phyloP scores from a whole-genome alignment of 2,329 filamentous ascomycete species.

The Colletotrichum cordylinicola region DNA sequence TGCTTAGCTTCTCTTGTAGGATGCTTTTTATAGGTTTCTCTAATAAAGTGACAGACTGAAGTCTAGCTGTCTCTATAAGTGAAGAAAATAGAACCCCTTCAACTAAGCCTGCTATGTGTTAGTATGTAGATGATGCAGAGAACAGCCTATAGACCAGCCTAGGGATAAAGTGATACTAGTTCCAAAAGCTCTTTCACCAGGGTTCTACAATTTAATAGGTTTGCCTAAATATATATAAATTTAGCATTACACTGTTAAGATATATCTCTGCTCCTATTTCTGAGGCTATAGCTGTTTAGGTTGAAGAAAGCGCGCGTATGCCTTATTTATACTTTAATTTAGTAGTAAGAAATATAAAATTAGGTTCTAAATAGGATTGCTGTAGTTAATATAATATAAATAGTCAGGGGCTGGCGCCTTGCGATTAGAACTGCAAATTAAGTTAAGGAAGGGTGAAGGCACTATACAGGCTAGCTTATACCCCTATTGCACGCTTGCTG shows the following conservation, averaged over 20 bases:
- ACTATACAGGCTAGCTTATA: too few relatives aligned
- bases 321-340: background rate
- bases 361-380: background rate
- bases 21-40: background rate
- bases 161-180: too few relatives aligned
- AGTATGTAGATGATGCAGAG: background rate
- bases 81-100: background rate
- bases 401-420: too few relatives aligned
- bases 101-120: background rate
- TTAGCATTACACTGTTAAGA: too few relatives aligned
- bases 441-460: too few relatives aligned
- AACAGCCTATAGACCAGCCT: background rate
- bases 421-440: too few relatives aligned
- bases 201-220: too few relatives aligned
- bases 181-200: too few relatives aligned
- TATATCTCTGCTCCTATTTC: too few relatives aligned
- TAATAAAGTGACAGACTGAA: background rate
- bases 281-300: too few relatives aligned
- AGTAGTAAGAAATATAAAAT: background rate
- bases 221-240: too few relatives aligned
- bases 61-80: background rate
- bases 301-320: background rate
- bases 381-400: background rate
- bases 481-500: too few relatives aligned
- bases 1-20: background rate